Evolutionary conservation across 192 early-diverging fungal species (phyloP).

Genomic region (Diversispora eburnea): DNA sequence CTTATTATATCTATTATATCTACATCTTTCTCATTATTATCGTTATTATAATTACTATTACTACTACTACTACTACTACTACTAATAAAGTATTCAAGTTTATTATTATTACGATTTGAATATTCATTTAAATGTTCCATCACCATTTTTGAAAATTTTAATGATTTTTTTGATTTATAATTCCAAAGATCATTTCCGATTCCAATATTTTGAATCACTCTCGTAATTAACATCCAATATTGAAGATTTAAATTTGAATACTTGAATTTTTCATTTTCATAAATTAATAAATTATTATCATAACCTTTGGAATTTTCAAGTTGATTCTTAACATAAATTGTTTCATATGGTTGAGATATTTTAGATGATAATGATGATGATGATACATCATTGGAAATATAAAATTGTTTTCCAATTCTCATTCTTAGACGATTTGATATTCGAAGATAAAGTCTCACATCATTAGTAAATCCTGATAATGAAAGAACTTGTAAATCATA

Average conservation of each 20-base stretch:
- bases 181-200: conserved; percentile 53
- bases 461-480: conserved; percentile 53
- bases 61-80: too few relatives aligned
- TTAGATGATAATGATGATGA: conserved; percentile 34
- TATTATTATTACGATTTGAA: conserved; percentile 29
- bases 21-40: too few relatives aligned
- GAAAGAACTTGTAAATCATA: conserved; percentile 55
- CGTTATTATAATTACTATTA: too few relatives aligned
- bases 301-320: background rate
- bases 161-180: conserved; percentile 46
- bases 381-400: conserved; percentile 32
- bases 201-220: conserved; percentile 49
- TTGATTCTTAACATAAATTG: background rate
- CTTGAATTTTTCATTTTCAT: background rate
- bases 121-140: conserved; percentile 43
- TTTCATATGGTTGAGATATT: conserved; percentile 34
- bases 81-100: too few relatives aligned
- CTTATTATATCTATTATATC: too few relatives aligned
- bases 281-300: background rate
- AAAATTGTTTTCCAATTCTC: conserved; percentile 59
- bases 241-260: conserved; percentile 54
- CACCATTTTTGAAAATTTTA: conserved; percentile 41
- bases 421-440: conserved; percentile 56
- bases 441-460: conserved; percentile 53
- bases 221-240: conserved; percentile 53